phyloP scores from a whole-genome alignment of 768 basidiomycete species.

The Pisolithus albus region DNA sequence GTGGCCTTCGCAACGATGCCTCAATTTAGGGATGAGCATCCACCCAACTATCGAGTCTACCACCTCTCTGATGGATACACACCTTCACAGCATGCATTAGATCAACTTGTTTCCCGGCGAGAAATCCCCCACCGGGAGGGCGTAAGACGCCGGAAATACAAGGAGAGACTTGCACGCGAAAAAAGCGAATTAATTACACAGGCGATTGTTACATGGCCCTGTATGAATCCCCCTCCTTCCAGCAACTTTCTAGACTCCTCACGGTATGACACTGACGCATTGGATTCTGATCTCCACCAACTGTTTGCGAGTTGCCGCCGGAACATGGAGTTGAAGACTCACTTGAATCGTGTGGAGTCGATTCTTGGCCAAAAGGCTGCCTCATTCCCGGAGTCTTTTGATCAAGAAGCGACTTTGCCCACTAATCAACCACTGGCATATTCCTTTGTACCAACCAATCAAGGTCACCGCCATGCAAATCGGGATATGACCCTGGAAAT shows the following conservation, averaged over 20 bases:
- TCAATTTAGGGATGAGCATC: conserved; percentile 5
- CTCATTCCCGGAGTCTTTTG: neutral
- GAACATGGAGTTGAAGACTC: conserved; percentile 11
- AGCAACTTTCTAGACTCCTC: neutral
- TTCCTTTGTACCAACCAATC: neutral
- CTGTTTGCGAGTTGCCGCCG: conserved; percentile 12
- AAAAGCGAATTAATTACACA: neutral
- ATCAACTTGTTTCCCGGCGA: neutral
- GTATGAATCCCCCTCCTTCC: conserved; percentile 2
- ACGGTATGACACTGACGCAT: conserved; percentile 2
- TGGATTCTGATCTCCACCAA: neutral
- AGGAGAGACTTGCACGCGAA: neutral
- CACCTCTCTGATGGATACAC: conserved; percentile 4
- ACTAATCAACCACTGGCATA: conserved; percentile 5
- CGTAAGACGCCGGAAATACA: neutral
- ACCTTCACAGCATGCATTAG: conserved; percentile 1
- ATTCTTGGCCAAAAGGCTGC: neutral
- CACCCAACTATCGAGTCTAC: conserved; percentile 12
- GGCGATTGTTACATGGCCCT: neutral
- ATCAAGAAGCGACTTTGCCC: neutral
- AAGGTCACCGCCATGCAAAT: too few relatives aligned
- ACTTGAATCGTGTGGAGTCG: conserved; percentile 7
- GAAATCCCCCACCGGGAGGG: conserved; percentile 3
- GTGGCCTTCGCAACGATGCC: conserved; percentile 25
- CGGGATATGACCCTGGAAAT: neutral